A percentile compares a stretch with the other conserved stretches of the same genome.
Evolutionary conservation across 306 rosid species (phyloP).

Genomic region (Quercus robur): DNA sequence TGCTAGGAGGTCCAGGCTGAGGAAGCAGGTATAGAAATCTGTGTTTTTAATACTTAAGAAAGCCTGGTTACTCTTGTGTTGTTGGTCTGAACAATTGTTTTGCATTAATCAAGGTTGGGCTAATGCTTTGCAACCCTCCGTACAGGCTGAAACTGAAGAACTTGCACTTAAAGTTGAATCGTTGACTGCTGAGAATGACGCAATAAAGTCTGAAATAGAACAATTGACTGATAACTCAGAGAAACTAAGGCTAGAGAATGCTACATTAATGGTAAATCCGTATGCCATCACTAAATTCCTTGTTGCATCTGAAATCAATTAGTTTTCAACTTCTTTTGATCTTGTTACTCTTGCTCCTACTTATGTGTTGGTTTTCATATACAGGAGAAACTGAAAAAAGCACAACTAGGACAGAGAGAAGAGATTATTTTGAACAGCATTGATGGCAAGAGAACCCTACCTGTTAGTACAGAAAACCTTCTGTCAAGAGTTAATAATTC

Average conservation of each 20-base stretch:
- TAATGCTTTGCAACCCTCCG: slow-evolving; percentile 6
- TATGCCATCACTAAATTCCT: neutral
- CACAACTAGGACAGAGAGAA: slow-evolving; percentile 51
- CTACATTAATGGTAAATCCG: slow-evolving; percentile 54
- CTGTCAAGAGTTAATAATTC: slow-evolving; percentile 70
- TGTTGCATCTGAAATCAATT: neutral
- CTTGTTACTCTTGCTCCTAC: slow-evolving; percentile 11
- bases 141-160: slow-evolving; percentile 88
- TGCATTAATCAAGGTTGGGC: neutral
- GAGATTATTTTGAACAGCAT: slow-evolving; percentile 43
- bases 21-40: slow-evolving; percentile 74
- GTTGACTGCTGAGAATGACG: slow-evolving; percentile 51
- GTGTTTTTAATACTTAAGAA: neutral
- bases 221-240: slow-evolving; percentile 59
- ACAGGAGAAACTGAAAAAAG: slow-evolving; percentile 73
- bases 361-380: neutral
- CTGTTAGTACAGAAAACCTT: slow-evolving; percentile 68
- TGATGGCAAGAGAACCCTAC: slow-evolving; percentile 50
- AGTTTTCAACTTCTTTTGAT: neutral
- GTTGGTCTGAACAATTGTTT: neutral
- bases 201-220: slow-evolving; percentile 65
- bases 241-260: slow-evolving; percentile 73
- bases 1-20: slow-evolving; percentile 94
- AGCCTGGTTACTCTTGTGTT: neutral
- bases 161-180: slow-evolving; percentile 70